phyloP scores from a whole-genome alignment of 345 rosid genomes.

The Heritiera littoralis region DNA sequence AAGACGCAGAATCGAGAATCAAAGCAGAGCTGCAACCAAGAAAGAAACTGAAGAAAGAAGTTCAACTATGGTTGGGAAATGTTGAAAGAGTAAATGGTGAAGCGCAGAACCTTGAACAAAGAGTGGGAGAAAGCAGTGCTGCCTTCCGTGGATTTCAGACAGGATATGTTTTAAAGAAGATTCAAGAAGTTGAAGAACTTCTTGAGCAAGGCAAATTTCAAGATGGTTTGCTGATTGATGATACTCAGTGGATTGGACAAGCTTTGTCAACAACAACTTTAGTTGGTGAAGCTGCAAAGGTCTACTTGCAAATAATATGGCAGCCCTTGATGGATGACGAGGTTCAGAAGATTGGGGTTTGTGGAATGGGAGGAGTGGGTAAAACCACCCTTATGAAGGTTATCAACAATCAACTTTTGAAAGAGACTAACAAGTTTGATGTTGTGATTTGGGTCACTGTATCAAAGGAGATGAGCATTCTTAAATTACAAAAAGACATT shows the following conservation, averaged over 20 bases:
- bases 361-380: constrained; percentile 23
- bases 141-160: background rate
- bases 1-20: background rate
- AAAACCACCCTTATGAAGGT: constrained; percentile 4
- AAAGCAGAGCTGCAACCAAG: background rate
- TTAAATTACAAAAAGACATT: too few species aligned
- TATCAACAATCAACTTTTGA: constrained; percentile 7
- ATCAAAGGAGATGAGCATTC: background rate
- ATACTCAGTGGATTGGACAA: too few species aligned
- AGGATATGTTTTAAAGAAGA: background rate
- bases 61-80: background rate
- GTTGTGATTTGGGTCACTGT: constrained; percentile 26
- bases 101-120: background rate
- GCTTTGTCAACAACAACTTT: too few species aligned
- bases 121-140: background rate
- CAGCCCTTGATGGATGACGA: constrained; percentile 4
- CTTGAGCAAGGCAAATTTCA: too few species aligned
- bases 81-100: too few species aligned
- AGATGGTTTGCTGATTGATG: too few species aligned
- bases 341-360: constrained; percentile 13
- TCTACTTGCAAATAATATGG: background rate
- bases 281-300: background rate
- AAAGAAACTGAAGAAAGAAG: background rate
- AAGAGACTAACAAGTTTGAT: background rate
- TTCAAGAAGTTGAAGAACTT: background rate